phyloP scores from a whole-genome alignment of 306 rosid species.

The Cicer judaicum region DNA sequence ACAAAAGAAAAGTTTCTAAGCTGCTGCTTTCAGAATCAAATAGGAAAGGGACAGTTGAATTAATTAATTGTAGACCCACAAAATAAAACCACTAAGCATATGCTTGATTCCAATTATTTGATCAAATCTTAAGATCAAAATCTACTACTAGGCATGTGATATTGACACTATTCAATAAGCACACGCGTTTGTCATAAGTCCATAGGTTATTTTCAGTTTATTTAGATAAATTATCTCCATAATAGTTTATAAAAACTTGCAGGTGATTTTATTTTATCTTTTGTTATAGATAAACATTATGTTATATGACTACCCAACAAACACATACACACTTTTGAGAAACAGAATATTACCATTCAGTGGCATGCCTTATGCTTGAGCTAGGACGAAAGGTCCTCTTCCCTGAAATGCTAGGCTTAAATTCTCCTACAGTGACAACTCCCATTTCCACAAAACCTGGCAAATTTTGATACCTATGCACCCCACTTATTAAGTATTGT shows the following conservation, averaged over 20 bases:
- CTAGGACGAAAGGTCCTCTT: conserved; percentile 83
- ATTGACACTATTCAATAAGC: not conserved
- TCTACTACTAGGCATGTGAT: conserved; percentile 29
- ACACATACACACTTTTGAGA: no score
- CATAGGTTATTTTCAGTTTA: no score
- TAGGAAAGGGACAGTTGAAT: conserved; percentile 20
- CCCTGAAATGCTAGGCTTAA: conserved; percentile 95
- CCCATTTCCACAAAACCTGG: conserved; percentile 67
- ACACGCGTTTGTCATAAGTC: no score
- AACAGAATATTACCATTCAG: conserved; percentile 80
- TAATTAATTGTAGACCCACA: conserved; percentile 29
- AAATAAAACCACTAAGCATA: conserved; percentile 35
- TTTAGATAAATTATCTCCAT: no score
- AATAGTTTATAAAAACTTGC: no score
- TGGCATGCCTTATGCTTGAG: conserved; percentile 93
- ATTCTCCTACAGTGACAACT: conserved; percentile 85
- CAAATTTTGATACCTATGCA: conserved; percentile 43
- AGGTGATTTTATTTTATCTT: no score
- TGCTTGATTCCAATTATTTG: conserved; percentile 38
- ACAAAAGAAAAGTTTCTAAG: conserved; percentile 33
- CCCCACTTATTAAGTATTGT: conserved; percentile 38
- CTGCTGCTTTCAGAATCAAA: conserved; percentile 42
- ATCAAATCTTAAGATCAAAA: conserved; percentile 34
- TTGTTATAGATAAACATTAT: no score
- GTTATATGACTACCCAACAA: no score